phyloP scores from a whole-genome alignment of 2,329 filamentous ascomycete genomes.

The Exophiala sideris region DNA sequence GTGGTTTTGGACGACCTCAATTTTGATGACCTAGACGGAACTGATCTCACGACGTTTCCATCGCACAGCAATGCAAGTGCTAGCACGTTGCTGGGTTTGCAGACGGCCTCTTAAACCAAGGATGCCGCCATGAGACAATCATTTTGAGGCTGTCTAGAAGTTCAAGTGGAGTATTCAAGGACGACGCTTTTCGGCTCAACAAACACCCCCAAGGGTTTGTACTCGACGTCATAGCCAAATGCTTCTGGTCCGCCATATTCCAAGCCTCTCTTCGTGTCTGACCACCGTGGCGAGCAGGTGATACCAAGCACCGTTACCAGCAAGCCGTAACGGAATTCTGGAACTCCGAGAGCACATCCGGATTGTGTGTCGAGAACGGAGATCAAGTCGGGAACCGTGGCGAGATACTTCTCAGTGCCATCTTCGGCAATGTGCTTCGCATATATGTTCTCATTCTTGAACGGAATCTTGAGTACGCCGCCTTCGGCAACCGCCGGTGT shows the following conservation, averaged over 20 bases:
- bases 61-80: background rate
- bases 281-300: constrained; percentile 55
- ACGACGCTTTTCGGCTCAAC: constrained; percentile 55
- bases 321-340: constrained; percentile 55
- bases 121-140: background rate
- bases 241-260: constrained; percentile 50
- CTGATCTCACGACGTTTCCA: background rate
- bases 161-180: constrained; percentile 40
- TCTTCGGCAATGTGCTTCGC: constrained; percentile 41
- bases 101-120: no score
- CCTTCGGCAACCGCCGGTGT: constrained; percentile 35
- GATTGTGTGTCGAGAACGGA: constrained; percentile 56
- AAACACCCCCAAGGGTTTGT: constrained; percentile 51
- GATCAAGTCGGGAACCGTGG: constrained; percentile 57
- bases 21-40: background rate
- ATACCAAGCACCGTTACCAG: constrained; percentile 54
- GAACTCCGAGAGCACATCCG: constrained; percentile 55
- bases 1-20: constrained; percentile 9
- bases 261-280: constrained; percentile 46
- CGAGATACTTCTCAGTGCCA: constrained; percentile 40
- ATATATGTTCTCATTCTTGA: constrained; percentile 73
- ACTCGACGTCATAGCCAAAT: constrained; percentile 49
- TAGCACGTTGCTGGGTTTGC: no score
- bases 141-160: no score
- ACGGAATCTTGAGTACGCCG: constrained; percentile 61